phyloP scores from a whole-genome alignment of 2,329 filamentous ascomycete species.

The Aspergillus pseudoglaucus region DNA sequence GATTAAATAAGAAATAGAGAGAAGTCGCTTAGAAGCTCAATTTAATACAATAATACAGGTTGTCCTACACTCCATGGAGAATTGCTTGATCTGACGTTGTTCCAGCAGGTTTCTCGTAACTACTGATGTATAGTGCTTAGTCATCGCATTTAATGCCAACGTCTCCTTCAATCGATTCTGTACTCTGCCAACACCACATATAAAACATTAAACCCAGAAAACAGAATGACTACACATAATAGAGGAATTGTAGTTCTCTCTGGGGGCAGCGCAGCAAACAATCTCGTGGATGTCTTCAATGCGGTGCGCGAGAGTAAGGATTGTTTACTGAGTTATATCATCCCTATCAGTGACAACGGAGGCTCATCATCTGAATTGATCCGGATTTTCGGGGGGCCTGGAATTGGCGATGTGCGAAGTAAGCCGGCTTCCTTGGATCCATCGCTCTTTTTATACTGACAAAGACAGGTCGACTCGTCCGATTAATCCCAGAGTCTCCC shows the following conservation, averaged over 20 bases:
- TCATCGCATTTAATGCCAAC: too few species aligned
- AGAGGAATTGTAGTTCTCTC: conserved; percentile 77
- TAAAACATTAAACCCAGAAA: background rate
- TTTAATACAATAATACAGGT: too few species aligned
- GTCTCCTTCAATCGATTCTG: too few species aligned
- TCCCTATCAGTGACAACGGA: conserved; percentile 93
- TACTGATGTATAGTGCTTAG: background rate
- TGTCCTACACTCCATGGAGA: too few species aligned
- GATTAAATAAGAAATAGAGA: too few species aligned
- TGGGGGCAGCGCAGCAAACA: conserved; percentile 90
- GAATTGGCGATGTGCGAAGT: conserved; percentile 73
- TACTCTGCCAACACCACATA: too few species aligned
- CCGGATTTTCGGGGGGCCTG: conserved; percentile 87
- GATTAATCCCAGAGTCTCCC: conserved; percentile 67
- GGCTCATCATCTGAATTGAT: conserved; percentile 91
- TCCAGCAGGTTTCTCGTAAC: background rate
- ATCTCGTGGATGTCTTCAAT: conserved; percentile 82
- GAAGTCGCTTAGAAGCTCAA: too few species aligned
- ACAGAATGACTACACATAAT: conserved; percentile 11
- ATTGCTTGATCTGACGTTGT: background rate
- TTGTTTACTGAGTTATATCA: conserved; percentile 72
- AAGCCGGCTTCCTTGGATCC: conserved; percentile 21
- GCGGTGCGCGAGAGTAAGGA: conserved; percentile 57
- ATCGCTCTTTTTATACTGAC: background rate
- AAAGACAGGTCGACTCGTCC: conserved; percentile 68